Evolutionary conservation across 306 rosid species (phyloP).

Genomic region (Prunus dulcis): DNA sequence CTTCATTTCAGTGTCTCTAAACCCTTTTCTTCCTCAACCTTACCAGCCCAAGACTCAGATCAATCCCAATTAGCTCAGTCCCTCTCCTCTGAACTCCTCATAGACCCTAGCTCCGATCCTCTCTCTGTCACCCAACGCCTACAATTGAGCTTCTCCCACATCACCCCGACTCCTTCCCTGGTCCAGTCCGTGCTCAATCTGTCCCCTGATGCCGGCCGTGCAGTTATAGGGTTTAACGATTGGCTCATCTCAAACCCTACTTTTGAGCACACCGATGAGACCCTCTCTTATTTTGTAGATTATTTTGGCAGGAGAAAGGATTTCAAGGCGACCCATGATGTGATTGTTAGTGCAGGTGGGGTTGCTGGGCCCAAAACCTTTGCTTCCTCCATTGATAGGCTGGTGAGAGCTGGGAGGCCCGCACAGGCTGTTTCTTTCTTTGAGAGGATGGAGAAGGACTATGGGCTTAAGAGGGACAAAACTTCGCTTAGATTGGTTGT

Average conservation of each 20-base stretch:
- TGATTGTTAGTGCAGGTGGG: slow-evolving; percentile 29
- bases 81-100: slow-evolving; percentile 55
- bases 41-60: slow-evolving; percentile 32
- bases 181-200: slow-evolving; percentile 50
- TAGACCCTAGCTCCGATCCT: slow-evolving; percentile 43
- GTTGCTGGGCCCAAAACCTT: slow-evolving; percentile 58
- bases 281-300: slow-evolving; percentile 55
- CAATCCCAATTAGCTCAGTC: slow-evolving; percentile 34
- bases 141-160: slow-evolving; percentile 61
- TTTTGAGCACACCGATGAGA: slow-evolving; percentile 60
- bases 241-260: slow-evolving; percentile 56
- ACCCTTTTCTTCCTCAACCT: slow-evolving; percentile 37
- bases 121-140: slow-evolving; percentile 55
- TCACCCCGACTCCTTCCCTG: slow-evolving; percentile 44
- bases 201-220: slow-evolving; percentile 62
- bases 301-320: slow-evolving; percentile 74
- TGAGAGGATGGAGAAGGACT: slow-evolving; percentile 71
- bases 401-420: slow-evolving; percentile 66
- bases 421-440: slow-evolving; percentile 59
- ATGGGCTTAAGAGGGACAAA: slow-evolving; percentile 54
- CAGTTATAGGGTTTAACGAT: slow-evolving; percentile 50
- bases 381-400: slow-evolving; percentile 39
- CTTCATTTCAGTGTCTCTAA: slow-evolving; percentile 25
- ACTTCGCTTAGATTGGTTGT: slow-evolving; percentile 50
- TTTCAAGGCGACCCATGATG: slow-evolving; percentile 63